Base-by-base conservation (phyloP, 768 basidiomycete genomes). In the Hypsizygus marmoreus region DNA sequence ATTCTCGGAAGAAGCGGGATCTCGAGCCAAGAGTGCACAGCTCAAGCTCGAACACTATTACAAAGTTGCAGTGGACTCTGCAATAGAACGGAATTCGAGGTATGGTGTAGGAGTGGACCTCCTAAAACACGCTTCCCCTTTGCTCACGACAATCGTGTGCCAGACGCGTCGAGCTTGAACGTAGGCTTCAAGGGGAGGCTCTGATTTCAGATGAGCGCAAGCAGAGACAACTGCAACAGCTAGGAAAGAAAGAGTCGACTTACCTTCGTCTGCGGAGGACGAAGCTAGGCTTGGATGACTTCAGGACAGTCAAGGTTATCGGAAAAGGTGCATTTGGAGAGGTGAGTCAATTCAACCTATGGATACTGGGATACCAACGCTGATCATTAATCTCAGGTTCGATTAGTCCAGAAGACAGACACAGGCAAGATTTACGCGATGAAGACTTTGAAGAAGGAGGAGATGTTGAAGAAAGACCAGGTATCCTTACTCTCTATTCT, bases 401-500 rank as follows among this genome's bases (percentile, higher is more conserved):
- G 97, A 33, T 76, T 99, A 24, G 95, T 97, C 23, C 95, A 99
- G 63, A 99, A 99, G 68, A 80, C 77, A 12, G 97, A 99, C 62
- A 97, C 95, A 5, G 93, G 94, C 26, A 97, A 93, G 72, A 97
- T 98, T 45, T 99, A 97, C 65, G 97, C 97, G 13, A 97, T 99
- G 95, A 98, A 98, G 71, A 91, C 92, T 17, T 70, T 98, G 62
- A 86, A 88, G 69, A 99, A 99, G 73, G 88, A 88, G 38, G 97
- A 97, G 65, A 99, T 98, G 97, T 80, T 99, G 67, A 95, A 97
- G 70, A 97, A 97, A 66, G 97, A 99, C 62, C 95, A 99, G 76
- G 95, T 89, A 48, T 36, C 53, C 12, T 43, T 25, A 16, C 17
- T 17, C 24, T 35, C 44, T 23, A 52, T 33, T 38, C 20, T 41